These are phyloP conservation scores for Coemansia aciculifera DNA, from an alignment of 192 early-diverging fungal genomes.

Conservation along the genomic window DNA sequence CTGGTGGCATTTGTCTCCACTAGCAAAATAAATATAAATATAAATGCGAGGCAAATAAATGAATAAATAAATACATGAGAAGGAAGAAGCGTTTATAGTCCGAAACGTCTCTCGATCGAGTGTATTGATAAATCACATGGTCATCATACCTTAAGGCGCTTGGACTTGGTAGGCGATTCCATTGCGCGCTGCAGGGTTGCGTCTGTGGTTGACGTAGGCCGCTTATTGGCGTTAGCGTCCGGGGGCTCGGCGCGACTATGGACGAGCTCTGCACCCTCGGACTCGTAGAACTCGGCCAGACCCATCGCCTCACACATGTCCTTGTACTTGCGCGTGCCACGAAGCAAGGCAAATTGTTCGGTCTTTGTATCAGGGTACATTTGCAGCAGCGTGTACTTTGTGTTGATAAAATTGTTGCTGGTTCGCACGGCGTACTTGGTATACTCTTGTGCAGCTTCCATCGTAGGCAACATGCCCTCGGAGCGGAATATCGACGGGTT, in stretches of 20 bases:
- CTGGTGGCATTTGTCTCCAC: constrained; percentile 23
- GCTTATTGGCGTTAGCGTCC: neutral
- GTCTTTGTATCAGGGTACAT: constrained; percentile 75
- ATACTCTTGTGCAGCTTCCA: constrained; percentile 68
- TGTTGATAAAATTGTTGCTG: constrained; percentile 78
- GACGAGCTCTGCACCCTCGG: constrained; percentile 21
- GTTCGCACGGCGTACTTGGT: constrained; percentile 64
- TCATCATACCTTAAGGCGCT: constrained; percentile 7
- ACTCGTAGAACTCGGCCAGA: constrained; percentile 34
- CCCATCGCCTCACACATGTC: constrained; percentile 58
- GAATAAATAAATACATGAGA: neutral
- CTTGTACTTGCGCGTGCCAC: constrained; percentile 55
- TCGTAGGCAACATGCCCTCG: constrained; percentile 58
- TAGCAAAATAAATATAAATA: neutral
- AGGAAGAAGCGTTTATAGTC: neutral
- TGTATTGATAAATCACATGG: neutral
- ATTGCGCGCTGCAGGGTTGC: neutral
- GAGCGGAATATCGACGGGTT: constrained; percentile 88
- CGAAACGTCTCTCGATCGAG: neutral
- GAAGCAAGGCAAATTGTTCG: constrained; percentile 48
- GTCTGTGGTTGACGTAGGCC: neutral
- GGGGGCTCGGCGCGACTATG: constrained; percentile 9
- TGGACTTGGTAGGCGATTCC: neutral
- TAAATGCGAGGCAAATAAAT: neutral
- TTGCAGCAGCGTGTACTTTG: constrained; percentile 88